Evolutionary conservation across 305 asterid genomes (phyloP), one percentile per base, ranked within the genome.

Genomic region (Ajuga reptans): DNA sequence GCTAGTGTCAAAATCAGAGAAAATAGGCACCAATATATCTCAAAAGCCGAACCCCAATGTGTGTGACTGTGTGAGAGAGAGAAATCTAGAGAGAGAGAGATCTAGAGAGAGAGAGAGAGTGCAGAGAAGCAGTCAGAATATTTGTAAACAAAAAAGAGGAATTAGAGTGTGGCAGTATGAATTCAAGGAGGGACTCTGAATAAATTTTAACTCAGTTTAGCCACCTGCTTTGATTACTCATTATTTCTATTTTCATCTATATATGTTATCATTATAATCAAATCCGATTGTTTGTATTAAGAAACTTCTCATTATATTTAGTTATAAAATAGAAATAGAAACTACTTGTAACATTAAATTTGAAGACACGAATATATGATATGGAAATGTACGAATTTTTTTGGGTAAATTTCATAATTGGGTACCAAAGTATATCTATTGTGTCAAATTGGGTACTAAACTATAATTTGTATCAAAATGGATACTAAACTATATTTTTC

Each of bases 1-100:
- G 73, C 51, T 74, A 75, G 80, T 81, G 85, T 84, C 88, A 77
- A 84, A 71, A 84, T 82, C 92, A 84, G 78, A 78, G 75, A 79
- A 79, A 80, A 64, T 69, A 61, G 64, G 73, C 75, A 78, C 71
- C 78, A 78, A 72, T 21, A 21, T 21, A 21, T 78, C 87, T 82
- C 81, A 77, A 83, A 83, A 80, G 81, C 73, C 57, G 86, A 79
- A 75, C 84, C 75, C 33, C 6, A 6, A 12, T 17, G 56, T 51
- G 66, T 51, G 42, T 68, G 74, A 47, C 39, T 15, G 68, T 16
- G 55, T 50, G 66, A 57, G 42, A 68, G 74, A 54, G 53, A 33
- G 68, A n/a, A n/a, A n/a, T n/a, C n/a, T n/a, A 53, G 72, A 60
- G 69, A 55, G 81, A 39, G 52, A 17, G 34, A 16, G 46, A n/a